A percentile compares a stretch with the other conserved stretches of the same genome.
Conservation (phyloP, 306 rosid species). For the Fagus sylvatica region DNA sequence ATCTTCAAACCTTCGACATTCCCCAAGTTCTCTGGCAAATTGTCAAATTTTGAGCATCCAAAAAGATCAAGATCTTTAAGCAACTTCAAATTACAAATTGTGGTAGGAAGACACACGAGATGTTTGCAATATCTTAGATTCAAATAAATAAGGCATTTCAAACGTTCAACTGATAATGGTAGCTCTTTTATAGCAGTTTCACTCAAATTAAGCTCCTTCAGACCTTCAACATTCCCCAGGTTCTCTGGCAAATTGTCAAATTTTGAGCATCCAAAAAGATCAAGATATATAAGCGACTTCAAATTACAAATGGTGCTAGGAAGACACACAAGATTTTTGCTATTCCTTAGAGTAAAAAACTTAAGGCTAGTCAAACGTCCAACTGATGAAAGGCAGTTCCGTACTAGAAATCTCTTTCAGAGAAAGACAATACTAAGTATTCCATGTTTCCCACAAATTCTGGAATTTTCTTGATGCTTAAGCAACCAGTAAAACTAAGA, state of each 20-base stretch:
- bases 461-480: too few species aligned
- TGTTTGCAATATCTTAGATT: not conserved
- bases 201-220: not conserved
- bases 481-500: too few species aligned
- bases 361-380: too few species aligned
- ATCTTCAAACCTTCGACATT: not conserved
- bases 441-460: too few species aligned
- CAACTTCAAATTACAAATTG: not conserved
- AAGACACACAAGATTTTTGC: not conserved
- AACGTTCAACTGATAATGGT: not conserved
- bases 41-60: not conserved
- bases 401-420: too few species aligned
- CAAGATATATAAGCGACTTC: not conserved
- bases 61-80: not conserved
- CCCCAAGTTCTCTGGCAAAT: not conserved
- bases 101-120: not conserved
- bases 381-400: too few species aligned
- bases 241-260: not conserved
- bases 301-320: not conserved
- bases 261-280: not conserved
- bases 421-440: too few species aligned
- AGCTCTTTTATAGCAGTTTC: not conserved
- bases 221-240: not conserved
- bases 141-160: too few species aligned
- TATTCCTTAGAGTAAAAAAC: not conserved